A percentile compares a stretch with the other conserved stretches of the same genome.
These are phyloP conservation scores for Luvunga scandens DNA, from an alignment of 345 rosid genomes.

Conservation along the genomic window DNA sequence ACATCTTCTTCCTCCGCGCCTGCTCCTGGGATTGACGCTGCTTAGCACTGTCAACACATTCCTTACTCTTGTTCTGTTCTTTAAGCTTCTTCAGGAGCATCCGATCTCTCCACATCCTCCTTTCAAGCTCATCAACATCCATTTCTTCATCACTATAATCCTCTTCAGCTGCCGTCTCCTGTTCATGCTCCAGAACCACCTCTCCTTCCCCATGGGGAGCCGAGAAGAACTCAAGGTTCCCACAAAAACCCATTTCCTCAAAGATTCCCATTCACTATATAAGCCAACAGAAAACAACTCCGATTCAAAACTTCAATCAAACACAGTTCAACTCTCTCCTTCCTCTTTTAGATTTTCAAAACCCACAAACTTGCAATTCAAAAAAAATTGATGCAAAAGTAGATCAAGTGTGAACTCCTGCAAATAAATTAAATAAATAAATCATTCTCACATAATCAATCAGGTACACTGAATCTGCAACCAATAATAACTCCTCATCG, in stretches of 20 bases:
- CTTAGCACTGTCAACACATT: slow-evolving; percentile 41
- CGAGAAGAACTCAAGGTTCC: slow-evolving; percentile 49
- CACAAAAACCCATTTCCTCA: slow-evolving; percentile 60
- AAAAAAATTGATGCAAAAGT: neutral
- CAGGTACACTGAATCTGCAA: slow-evolving; percentile 18
- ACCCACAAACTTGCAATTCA: neutral
- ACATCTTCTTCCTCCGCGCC: slow-evolving; percentile 88
- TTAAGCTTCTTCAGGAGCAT: slow-evolving; percentile 61
- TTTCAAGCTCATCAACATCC: slow-evolving; percentile 73
- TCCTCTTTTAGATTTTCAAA: neutral
- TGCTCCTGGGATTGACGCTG: slow-evolving; percentile 75
- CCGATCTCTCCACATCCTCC: slow-evolving; percentile 77
- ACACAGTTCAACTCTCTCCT: neutral
- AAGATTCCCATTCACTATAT: slow-evolving; percentile 33
- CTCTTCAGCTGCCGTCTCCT: slow-evolving; percentile 46
- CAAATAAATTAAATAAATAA: neutral
- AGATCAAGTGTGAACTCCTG: slow-evolving; percentile 2
- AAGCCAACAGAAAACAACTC: neutral
- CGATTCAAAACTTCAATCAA: neutral
- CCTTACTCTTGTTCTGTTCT: slow-evolving; percentile 54
- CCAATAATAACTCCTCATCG: slow-evolving; percentile 5
- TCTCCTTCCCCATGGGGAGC: slow-evolving; percentile 38
- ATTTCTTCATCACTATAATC: slow-evolving; percentile 64
- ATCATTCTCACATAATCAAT: neutral
- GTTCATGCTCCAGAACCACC: slow-evolving; percentile 37